Conservation (phyloP, 176 grass and related monocot genomes). For the Dendrocalamus sinicus region DNA sequence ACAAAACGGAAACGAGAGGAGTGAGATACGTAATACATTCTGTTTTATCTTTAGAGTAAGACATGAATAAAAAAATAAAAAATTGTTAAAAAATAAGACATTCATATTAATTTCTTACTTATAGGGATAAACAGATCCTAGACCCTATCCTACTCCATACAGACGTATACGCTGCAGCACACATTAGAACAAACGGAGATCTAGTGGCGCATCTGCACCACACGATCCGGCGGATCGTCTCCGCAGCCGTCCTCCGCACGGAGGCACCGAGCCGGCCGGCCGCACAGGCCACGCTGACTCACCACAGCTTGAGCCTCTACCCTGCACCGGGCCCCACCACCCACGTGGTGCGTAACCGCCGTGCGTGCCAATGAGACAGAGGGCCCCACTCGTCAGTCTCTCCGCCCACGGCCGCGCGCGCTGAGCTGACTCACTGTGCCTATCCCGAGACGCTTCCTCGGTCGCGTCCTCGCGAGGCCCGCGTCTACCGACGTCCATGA, state of each 20-base stretch:
- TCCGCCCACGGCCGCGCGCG: neutral
- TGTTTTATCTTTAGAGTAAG: no score
- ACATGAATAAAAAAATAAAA: no score
- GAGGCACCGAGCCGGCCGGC: no score
- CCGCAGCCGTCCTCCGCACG: slow-evolving; percentile 33
- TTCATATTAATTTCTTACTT: no score
- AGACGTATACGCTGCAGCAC: neutral
- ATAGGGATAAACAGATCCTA: no score
- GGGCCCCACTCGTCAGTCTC: slow-evolving; percentile 1
- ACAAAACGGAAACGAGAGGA: no score
- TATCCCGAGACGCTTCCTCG: slow-evolving; percentile 23
- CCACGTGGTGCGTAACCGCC: slow-evolving; percentile 27
- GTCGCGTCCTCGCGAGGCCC: neutral
- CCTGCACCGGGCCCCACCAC: neutral
- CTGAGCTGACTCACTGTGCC: slow-evolving; percentile 15
- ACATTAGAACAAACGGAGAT: neutral
- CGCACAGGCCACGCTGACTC: slow-evolving; percentile 43
- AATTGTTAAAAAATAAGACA: no score
- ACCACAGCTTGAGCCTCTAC: neutral
- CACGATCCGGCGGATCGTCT: neutral
- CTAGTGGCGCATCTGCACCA: slow-evolving; percentile 18
- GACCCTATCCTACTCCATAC: neutral
- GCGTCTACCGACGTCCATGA: neutral
- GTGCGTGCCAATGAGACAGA: neutral
- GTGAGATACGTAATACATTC: no score